These are phyloP conservation scores for Dactylellina haptotyla DNA, from an alignment of 2,329 filamentous ascomycete species.

Conservation along the genomic window DNA sequence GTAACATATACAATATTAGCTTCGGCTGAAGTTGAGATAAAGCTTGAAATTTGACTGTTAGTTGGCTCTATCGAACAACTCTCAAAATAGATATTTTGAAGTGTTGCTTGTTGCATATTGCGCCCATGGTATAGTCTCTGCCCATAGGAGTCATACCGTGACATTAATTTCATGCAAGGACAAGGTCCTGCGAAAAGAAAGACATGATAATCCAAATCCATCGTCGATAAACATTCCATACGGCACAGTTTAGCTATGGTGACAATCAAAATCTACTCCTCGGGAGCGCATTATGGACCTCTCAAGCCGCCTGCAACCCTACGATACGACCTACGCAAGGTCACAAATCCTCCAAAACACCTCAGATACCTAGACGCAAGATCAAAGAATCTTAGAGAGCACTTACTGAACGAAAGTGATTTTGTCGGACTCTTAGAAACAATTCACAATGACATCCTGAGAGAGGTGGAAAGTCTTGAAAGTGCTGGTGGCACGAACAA, in stretches of 20 bases:
- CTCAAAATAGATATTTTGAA: too few relatives aligned
- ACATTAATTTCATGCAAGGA: not conserved
- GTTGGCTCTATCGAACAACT: too few relatives aligned
- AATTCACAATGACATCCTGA: constrained; percentile 37
- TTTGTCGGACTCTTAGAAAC: constrained; percentile 39
- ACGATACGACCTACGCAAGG: constrained; percentile 44
- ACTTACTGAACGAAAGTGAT: constrained; percentile 27
- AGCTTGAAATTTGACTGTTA: too few relatives aligned
- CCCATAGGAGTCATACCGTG: too few relatives aligned
- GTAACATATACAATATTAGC: too few relatives aligned
- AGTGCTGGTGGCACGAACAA: constrained; percentile 19
- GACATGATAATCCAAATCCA: not conserved
- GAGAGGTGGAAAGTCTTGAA: constrained; percentile 35
- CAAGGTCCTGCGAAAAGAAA: not conserved
- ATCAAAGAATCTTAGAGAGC: constrained; percentile 51
- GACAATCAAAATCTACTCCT: constrained; percentile 35
- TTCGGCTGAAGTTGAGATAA: too few relatives aligned
- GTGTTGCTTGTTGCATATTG: too few relatives aligned
- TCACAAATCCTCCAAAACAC: constrained; percentile 47
- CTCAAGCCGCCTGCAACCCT: constrained; percentile 39
- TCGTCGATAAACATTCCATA: not conserved
- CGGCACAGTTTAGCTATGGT: constrained; percentile 8
- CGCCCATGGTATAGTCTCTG: too few relatives aligned
- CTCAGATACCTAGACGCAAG: constrained; percentile 37
- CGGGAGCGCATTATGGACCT: constrained; percentile 43